Conservation (phyloP, 306 rosid species). For the Casuarina cunninghamiana region DNA sequence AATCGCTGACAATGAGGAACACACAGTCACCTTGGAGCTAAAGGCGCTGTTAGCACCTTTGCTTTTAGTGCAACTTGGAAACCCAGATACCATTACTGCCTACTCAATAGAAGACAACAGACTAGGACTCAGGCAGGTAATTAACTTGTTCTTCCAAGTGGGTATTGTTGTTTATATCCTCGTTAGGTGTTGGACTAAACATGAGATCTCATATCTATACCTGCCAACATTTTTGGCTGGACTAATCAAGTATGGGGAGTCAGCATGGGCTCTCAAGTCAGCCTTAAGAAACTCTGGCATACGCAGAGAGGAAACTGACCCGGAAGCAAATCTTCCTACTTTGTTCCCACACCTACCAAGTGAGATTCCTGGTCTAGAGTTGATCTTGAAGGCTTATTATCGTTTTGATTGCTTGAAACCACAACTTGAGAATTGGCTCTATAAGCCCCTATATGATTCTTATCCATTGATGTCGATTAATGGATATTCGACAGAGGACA, state of each 20-base stretch:
- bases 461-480: slow-evolving; percentile 37
- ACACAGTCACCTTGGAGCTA: slow-evolving; percentile 41
- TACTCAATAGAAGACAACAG: slow-evolving; percentile 63
- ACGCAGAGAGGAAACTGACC: slow-evolving; percentile 40
- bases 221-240: slow-evolving; percentile 55
- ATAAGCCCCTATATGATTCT: slow-evolving; percentile 52
- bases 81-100: slow-evolving; percentile 66
- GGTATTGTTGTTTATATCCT: slow-evolving; percentile 53
- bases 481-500: slow-evolving; percentile 34
- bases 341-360: slow-evolving; percentile 42
- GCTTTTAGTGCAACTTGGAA: slow-evolving; percentile 63
- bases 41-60: slow-evolving; percentile 57
- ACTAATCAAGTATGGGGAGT: slow-evolving; percentile 61
- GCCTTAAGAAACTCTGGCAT: slow-evolving; percentile 46
- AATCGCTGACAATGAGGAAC: slow-evolving; percentile 30
- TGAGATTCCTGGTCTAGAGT: slow-evolving; percentile 41
- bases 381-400: slow-evolving; percentile 61
- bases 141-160: slow-evolving; percentile 51
- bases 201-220: slow-evolving; percentile 49
- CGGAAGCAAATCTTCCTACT: slow-evolving; percentile 40
- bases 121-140: slow-evolving; percentile 53
- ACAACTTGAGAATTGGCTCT: slow-evolving; percentile 54
- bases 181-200: slow-evolving; percentile 56
- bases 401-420: slow-evolving; percentile 57
- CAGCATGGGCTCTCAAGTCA: slow-evolving; percentile 62